Base-by-base conservation (phyloP, 2,329 filamentous ascomycete species). In the Aureobasidium sp. region DNA sequence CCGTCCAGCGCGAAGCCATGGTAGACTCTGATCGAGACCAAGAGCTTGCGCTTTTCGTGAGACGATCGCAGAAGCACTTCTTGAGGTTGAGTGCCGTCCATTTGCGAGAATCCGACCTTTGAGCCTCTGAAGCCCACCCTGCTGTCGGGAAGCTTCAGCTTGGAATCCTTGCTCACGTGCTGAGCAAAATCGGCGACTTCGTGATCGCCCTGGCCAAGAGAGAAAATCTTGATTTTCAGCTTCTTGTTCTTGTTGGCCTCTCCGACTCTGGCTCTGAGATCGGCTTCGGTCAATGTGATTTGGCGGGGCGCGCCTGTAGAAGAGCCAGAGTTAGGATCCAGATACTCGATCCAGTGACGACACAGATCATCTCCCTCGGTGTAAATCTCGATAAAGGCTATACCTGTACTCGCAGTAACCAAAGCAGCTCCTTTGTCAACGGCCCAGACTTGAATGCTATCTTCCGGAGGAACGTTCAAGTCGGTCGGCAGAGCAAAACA, bases 401-500 rank as follows among this genome's bases (percentile, higher is more conserved):
- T 83, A 0, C 93, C 94, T 0, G 90, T 88, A 1, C 87, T 81
- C 2, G 93, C 90, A 44, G 89, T 91, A 20, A 92, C 81, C 45
- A 94, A 78, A 15, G 94, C 83, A 61, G 86, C 87, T 12, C 87
- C 86, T 64, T 86, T 86, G 63, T 96, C 92, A 0, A 93, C 85
- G 0, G 89, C 86, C 86, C 90, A 97, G 0, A 90, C 89, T 69
- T 96, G 90, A 1, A 97, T 83, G 66, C 90, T 91, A 39, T 84
- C 83, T 67, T 97, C 92, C 1, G 81, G 75, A 14, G 67, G 61
- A 42, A 83, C 72, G 17, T 82, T 76, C 5, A 83, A 76, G 68
- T 97, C 94, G 62, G 85, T 87, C 0, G 92, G 90, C 58, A 96
- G 82, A 61, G 87, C 83, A 79, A 99, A 97, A 72, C 90, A 91